Evolutionary conservation across 2,329 filamentous ascomycete species (phyloP).

Genomic region (Chaetomium globosum): DNA sequence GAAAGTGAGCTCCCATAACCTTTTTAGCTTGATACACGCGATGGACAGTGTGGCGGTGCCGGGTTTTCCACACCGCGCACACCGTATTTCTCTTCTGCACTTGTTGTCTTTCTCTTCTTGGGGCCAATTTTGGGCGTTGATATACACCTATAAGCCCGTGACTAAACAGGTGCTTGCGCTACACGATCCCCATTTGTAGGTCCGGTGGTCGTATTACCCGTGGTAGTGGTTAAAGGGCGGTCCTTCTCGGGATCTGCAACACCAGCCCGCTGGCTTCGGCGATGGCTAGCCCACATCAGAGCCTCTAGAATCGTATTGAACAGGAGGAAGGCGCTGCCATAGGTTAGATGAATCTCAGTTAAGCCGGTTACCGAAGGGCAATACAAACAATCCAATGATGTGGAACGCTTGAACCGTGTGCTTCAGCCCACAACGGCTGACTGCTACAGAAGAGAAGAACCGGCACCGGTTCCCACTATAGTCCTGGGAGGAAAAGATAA

Average conservation of each 20-base stretch:
- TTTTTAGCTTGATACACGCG: not conserved
- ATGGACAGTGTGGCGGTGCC: not conserved
- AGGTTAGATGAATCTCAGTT: not conserved
- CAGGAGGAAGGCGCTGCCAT: slow-evolving; percentile 29
- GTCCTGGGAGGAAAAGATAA: slow-evolving; percentile 36
- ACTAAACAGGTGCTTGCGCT: not conserved
- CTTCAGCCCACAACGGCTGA: slow-evolving; percentile 30
- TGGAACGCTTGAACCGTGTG: slow-evolving; percentile 33
- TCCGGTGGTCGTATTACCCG: not conserved
- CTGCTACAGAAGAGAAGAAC: slow-evolving; percentile 19
- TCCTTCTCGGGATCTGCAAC: slow-evolving; percentile 23
- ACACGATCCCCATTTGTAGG: slow-evolving; percentile 13
- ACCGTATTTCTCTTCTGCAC: not conserved
- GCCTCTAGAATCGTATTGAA: slow-evolving; percentile 34
- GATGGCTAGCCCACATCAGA: slow-evolving; percentile 33
- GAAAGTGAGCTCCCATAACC: not conserved
- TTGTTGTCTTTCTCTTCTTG: not conserved
- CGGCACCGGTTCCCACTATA: slow-evolving; percentile 31
- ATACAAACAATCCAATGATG: slow-evolving; percentile 37
- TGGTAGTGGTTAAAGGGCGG: slow-evolving; percentile 17
- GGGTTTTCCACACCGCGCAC: not conserved
- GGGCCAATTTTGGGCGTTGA: too few species aligned
- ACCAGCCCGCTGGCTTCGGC: not conserved
- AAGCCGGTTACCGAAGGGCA: too few species aligned
- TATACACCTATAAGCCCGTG: not conserved